Evolutionary conservation across 2,329 filamentous ascomycete species (phyloP).

Genomic region (Cladosporium velox): DNA sequence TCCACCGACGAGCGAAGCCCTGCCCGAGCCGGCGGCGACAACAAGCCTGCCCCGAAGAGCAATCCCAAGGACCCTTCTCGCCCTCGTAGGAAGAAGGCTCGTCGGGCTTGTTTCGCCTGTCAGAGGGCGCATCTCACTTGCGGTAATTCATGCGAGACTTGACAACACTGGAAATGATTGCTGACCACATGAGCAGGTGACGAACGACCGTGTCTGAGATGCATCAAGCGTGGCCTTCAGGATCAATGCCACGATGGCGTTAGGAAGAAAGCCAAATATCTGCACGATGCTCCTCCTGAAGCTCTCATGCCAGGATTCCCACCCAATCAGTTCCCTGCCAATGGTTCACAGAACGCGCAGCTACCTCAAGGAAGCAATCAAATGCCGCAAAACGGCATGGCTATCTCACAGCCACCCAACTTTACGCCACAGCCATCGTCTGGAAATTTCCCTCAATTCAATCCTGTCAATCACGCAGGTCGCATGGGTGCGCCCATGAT

Average conservation of each 20-base stretch:
- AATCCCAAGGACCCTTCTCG: constrained; percentile 84
- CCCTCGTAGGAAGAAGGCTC: constrained; percentile 91
- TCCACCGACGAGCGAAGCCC: constrained; percentile 42
- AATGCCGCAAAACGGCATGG: constrained; percentile 24
- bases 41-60: constrained; percentile 36
- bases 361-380: constrained; percentile 5
- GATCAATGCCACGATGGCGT: constrained; percentile 94
- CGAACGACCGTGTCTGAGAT: constrained; percentile 89
- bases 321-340: constrained; percentile 55
- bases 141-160: constrained; percentile 66
- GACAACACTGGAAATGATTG: constrained; percentile 23
- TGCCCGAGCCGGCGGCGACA: constrained; percentile 38
- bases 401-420: constrained; percentile 38
- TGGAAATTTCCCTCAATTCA: constrained; percentile 43
- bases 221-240: constrained; percentile 88
- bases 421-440: constrained; percentile 47
- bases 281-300: constrained; percentile 91
- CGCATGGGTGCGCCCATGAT: constrained; percentile 46
- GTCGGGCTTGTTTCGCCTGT: constrained; percentile 93
- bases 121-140: constrained; percentile 97
- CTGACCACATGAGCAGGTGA: constrained; percentile 65
- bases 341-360: constrained; percentile 14
- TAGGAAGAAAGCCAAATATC: constrained; percentile 97
- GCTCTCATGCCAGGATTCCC: constrained; percentile 84
- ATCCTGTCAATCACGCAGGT: constrained; percentile 31